phyloP scores from a whole-genome alignment of 176 grass and related monocot species.

The Rhynchospora tenuis region DNA sequence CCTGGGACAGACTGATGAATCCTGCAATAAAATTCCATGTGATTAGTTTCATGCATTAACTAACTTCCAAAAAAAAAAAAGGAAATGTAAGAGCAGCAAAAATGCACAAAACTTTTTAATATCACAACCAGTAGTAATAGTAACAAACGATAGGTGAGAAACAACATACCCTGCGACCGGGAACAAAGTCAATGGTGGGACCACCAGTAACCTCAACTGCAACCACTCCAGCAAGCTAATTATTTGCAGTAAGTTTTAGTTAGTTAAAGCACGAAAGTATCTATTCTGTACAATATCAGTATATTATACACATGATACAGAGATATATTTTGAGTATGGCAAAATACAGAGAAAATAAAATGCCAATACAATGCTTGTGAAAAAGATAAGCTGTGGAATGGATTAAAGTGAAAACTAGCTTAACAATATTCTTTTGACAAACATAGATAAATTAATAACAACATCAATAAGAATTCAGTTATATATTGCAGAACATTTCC shows the following conservation, averaged over 20 bases:
- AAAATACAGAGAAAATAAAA: background rate
- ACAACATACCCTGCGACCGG: constrained; percentile 67
- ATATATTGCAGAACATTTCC: background rate
- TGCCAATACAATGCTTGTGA: background rate
- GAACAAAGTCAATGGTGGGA: constrained; percentile 72
- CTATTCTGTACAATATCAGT: background rate
- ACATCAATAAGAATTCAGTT: background rate
- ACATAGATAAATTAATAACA: background rate
- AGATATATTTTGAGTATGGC: background rate
- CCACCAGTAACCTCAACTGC: constrained; percentile 95
- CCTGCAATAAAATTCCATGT: constrained; percentile 39
- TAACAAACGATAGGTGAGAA: background rate
- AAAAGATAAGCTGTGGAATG: background rate
- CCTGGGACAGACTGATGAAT: constrained; percentile 79
- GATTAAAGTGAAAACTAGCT: background rate
- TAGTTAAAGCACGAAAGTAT: background rate
- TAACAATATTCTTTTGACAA: background rate
- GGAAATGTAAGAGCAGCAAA: background rate
- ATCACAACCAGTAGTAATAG: background rate
- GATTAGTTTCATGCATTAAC: background rate
- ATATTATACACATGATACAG: background rate
- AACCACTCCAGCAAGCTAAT: constrained; percentile 87
- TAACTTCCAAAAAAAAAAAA: background rate
- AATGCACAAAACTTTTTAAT: background rate
- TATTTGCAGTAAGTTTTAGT: constrained; percentile 20